Evolutionary conservation across 768 basidiomycete species (phyloP), one percentile per base, ranked within the genome.

Genomic region (Flagelloscypha sp.): DNA sequence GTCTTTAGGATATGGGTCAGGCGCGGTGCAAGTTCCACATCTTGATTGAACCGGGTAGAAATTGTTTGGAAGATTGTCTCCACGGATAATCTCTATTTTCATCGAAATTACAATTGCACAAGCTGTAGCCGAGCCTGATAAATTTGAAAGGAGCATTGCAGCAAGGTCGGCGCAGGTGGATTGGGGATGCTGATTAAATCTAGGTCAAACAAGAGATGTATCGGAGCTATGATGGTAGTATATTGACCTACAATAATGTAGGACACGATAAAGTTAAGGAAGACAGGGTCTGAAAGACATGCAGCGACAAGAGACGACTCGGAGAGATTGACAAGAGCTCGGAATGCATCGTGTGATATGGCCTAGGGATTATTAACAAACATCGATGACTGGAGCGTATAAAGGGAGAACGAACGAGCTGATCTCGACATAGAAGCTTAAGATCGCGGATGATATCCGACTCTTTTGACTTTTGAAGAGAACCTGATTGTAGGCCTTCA

Each of bases 71-170:
- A 70, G 61, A 13, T 62, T 57, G 6, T 61, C 41, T 36, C 69
- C 66, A 7, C 63, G 56, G 12, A 85, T 65, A 29, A 92, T 62
- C 2, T 76, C 60, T 30, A 95, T 69, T 40, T 74, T 74, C 28
- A 92, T 61, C 1, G 65, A 63, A 5, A 89, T 60, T 7, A 98
- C 55, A 6, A 68, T 55, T 7, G 71, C 62, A 45, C 85, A 82
- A 35, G 84, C 72, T 0, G 71, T 58, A 2, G 84, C 67, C 28
- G 85, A 79, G 4, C 84, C 72, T 7, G 89, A 85, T 22, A 95
- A 62, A 61, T 98, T 98, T n/a, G 92, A 94, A 7, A 98, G 70
- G 1, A 97, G 68, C 94, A 98, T 98, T n/a, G 88, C 74, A 3
- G 92, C 89, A 13, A 98, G 76, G 64, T 97, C 93, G 22, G 90